phyloP scores from a whole-genome alignment of 495 filamentous ascomycete species.

The Gamarada debralockiae region DNA sequence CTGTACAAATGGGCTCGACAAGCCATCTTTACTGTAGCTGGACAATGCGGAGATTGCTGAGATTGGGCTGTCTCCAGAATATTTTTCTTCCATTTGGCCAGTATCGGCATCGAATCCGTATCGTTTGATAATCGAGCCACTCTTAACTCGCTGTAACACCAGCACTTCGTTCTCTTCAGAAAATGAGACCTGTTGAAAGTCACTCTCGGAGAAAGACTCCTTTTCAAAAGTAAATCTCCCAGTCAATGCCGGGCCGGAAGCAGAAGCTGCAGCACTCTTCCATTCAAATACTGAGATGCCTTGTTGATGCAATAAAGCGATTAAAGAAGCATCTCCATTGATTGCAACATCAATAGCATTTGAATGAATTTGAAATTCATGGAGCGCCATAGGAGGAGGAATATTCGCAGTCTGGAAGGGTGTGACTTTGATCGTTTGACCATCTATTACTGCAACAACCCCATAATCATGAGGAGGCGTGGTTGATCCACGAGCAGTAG shows the following conservation, averaged over 20 bases:
- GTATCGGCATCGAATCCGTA: constrained; percentile 18
- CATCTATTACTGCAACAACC: constrained; percentile 83
- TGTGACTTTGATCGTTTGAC: constrained; percentile 75
- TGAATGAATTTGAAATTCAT: constrained; percentile 60
- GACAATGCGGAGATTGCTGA: constrained; percentile 8
- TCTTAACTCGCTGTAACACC: constrained; percentile 1
- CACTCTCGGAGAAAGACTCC: constrained; percentile 29
- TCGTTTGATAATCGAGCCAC: background rate
- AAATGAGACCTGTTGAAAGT: constrained; percentile 19
- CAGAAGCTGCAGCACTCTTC: constrained; percentile 49
- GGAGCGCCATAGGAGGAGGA: constrained; percentile 88
- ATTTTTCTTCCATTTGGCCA: constrained; percentile 18
- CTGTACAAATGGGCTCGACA: constrained; percentile 15
- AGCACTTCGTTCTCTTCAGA: constrained; percentile 6
- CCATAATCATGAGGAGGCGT: constrained; percentile 74
- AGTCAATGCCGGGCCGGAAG: constrained; percentile 27
- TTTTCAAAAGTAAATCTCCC: constrained; percentile 32
- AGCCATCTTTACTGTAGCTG: constrained; percentile 9
- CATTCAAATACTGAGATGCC: constrained; percentile 64
- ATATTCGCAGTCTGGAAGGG: constrained; percentile 79
- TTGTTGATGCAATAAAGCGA: constrained; percentile 66
- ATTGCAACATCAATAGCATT: constrained; percentile 74
- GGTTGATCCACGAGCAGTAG: constrained; percentile 63
- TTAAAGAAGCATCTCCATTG: constrained; percentile 55
- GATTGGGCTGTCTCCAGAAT: background rate